Evolutionary conservation across 495 filamentous ascomycete species (phyloP), one percentile per base, ranked within the genome.

Genomic region (Amorphotheca resinae): DNA sequence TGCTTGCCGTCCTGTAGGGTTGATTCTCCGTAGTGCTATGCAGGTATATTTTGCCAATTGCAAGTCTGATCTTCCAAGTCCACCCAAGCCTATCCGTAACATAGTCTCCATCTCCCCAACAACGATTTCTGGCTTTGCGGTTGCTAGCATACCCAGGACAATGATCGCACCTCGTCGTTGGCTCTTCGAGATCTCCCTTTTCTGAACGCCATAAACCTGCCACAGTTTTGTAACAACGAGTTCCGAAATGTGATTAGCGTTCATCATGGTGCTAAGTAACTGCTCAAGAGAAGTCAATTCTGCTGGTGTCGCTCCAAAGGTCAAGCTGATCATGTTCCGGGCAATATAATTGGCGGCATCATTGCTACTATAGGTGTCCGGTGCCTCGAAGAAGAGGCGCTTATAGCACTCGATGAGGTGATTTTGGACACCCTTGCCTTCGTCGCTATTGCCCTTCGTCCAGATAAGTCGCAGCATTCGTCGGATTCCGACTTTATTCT

Each of bases 401-500:
- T 83, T 91, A 67, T 99, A 99, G 56, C 85, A 93, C 50, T 96
- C 93, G 46, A 99, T 95, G 14, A 99, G 73, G 62, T 96, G 93
- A 2, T 84, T 83, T 56, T 96, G 91, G 2, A 99, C 87, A 33
- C 91, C 91, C 62, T 99, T 99, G 43, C 91, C 91, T 69, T 99
- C 91, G 55, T 99, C 91, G 53, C 84, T 95, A 62, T 95, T 96
- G 40, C 89, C 91, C 63, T 99, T 99, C 15, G 93, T 96, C 91
- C 91, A 99, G 59, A 99, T 96, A 31, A 96, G 68, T 31, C 87
- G 75, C 32, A 99, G 74, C 91, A 99, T 99, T 41, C 84, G 74
- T 33, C 87, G 76, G 51, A 96, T 95, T 41, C 91, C 91, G 41
- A 78, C 58, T 57, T 88, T 84, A 48, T 91, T 86, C 37, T 87